Evolutionary conservation across 2,329 filamentous ascomycete species (phyloP).

Genomic region (Trichoderma sp.): DNA sequence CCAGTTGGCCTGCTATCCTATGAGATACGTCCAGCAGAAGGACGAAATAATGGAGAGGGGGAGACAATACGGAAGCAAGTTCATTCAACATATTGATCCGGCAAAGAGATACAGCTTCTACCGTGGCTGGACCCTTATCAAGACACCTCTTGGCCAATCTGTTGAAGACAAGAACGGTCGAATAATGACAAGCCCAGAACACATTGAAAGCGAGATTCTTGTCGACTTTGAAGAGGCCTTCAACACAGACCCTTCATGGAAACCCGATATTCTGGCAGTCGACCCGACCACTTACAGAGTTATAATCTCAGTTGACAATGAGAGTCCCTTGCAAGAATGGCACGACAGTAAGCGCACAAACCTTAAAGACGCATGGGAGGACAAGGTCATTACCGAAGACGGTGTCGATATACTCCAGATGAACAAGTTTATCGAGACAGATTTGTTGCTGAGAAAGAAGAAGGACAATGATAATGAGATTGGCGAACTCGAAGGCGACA

Average conservation of each 20-base stretch:
- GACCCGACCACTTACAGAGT: background rate
- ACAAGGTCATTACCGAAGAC: conserved; percentile 2
- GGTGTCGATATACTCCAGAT: conserved; percentile 11
- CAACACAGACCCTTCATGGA: conserved; percentile 15
- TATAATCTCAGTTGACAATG: background rate
- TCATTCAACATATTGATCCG: conserved; percentile 6
- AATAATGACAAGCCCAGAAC: conserved; percentile 11
- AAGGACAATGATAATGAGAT: conserved; percentile 11
- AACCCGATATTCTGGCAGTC: conserved; percentile 1
- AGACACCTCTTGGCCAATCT: background rate
- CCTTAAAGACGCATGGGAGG: conserved; percentile 10
- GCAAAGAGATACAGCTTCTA: conserved; percentile 10
- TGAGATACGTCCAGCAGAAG: conserved; percentile 10
- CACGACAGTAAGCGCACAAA: conserved; percentile 5
- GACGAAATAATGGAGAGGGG: conserved; percentile 13
- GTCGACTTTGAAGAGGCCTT: conserved; percentile 21
- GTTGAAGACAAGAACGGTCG: background rate
- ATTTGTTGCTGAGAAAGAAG: background rate
- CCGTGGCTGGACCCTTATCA: conserved; percentile 15
- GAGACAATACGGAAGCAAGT: background rate
- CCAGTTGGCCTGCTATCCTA: conserved; percentile 13
- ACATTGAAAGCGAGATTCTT: conserved; percentile 20
- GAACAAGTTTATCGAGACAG: conserved; percentile 3
- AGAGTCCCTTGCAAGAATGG: conserved; percentile 11
- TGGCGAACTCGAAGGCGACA: conserved; percentile 28